These are phyloP conservation scores for Metschnikowia vanudenii DNA, from an alignment of 805 yeast genomes.

Conservation along the genomic window DNA sequence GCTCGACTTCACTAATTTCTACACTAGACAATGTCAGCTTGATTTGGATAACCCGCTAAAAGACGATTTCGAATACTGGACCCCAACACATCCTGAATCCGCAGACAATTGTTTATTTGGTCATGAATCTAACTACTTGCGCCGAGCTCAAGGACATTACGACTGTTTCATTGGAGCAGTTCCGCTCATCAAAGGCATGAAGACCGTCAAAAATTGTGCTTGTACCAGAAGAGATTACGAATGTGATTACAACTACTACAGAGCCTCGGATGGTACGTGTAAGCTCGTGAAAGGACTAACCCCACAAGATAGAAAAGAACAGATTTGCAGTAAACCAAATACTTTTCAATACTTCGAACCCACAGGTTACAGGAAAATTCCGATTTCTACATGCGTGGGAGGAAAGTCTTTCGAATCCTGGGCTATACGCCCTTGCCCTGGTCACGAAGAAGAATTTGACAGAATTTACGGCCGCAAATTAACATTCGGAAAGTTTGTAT, in stretches of 20 bases:
- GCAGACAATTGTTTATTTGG: constrained; percentile 44
- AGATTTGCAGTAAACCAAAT: constrained; percentile 56
- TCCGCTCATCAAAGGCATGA: constrained; percentile 54
- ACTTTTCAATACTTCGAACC: constrained; percentile 76
- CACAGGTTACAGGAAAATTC: constrained; percentile 88
- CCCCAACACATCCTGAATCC: constrained; percentile 37
- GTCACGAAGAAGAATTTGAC: constrained; percentile 65
- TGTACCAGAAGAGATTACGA: constrained; percentile 89
- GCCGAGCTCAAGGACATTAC: constrained; percentile 42
- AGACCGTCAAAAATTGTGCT: constrained; percentile 62
- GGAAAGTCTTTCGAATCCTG: constrained; percentile 72
- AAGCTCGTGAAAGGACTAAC: constrained; percentile 70
- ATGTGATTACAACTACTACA: constrained; percentile 83
- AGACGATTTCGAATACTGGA: constrained; percentile 45
- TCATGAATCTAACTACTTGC: constrained; percentile 40
- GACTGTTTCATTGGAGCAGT: constrained; percentile 74
- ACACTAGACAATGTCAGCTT: constrained; percentile 40
- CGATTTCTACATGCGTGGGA: constrained; percentile 80
- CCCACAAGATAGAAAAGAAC: constrained; percentile 59
- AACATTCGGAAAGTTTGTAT: constrained; percentile 48
- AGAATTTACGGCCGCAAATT: constrained; percentile 53
- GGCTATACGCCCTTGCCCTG: constrained; percentile 79
- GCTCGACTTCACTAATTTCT: constrained; percentile 37
- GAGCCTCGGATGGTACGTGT: constrained; percentile 79
- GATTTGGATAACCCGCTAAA: constrained; percentile 41